Percentiles rank a stretch among this genome's conserved stretches.
phyloP scores from a whole-genome alignment of 306 rosid species.

The Albizia julibrissin region DNA sequence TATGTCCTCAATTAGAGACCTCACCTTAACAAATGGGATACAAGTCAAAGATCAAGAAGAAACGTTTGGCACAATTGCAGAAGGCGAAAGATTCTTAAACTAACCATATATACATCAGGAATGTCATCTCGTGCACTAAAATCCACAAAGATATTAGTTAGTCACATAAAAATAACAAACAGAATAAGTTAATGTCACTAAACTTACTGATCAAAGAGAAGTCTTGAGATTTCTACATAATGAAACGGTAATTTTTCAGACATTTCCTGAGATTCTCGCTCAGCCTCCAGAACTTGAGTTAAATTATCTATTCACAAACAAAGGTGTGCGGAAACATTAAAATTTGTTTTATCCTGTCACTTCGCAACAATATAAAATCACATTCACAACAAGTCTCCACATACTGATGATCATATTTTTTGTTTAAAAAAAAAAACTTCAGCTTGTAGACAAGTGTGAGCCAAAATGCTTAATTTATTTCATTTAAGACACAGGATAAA shows the following conservation, averaged over 20 bases:
- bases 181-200: slow-evolving; percentile 13
- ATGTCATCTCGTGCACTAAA: slow-evolving; percentile 85
- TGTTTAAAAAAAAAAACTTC: not conserved
- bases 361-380: slow-evolving; percentile 8
- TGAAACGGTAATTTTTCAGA: slow-evolving; percentile 89
- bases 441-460: not conserved
- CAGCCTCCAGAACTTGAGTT: slow-evolving; percentile 86
- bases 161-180: slow-evolving; percentile 18
- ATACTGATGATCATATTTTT: not conserved
- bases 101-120: slow-evolving; percentile 79
- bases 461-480: not conserved
- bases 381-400: slow-evolving; percentile 10
- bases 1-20: slow-evolving; percentile 92
- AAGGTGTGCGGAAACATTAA: slow-evolving; percentile 25
- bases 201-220: slow-evolving; percentile 78
- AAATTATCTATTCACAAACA: slow-evolving; percentile 63
- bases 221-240: slow-evolving; percentile 89
- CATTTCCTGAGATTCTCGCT: slow-evolving; percentile 83
- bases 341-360: not conserved
- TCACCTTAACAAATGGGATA: slow-evolving; percentile 55
- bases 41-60: slow-evolving; percentile 31
- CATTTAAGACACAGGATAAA: not conserved
- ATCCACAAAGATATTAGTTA: slow-evolving; percentile 32
- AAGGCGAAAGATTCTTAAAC: slow-evolving; percentile 40
- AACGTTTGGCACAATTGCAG: slow-evolving; percentile 13